Evolutionary conservation across 768 basidiomycete genomes (phyloP).

Genomic region (Mycena latifolia): DNA sequence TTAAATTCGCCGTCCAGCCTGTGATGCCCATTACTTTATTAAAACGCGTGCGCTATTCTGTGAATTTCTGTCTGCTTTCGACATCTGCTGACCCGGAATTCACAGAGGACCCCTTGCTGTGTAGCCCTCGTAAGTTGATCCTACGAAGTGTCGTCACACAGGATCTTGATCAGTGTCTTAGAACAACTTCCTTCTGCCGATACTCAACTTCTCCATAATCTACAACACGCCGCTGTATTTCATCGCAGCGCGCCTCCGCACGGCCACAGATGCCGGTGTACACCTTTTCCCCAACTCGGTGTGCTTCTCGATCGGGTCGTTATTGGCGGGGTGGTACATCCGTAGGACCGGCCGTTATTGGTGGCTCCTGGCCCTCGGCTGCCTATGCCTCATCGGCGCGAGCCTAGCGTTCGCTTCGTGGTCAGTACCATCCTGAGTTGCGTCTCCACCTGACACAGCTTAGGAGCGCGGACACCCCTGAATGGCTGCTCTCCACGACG

Average conservation of each 20-base stretch:
- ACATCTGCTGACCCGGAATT: slow-evolving; percentile 34
- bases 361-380: slow-evolving; percentile 26
- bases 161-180: neutral
- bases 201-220: slow-evolving; percentile 50
- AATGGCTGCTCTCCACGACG: slow-evolving; percentile 34
- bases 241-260: slow-evolving; percentile 65
- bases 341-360: slow-evolving; percentile 37
- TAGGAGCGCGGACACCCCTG: slow-evolving; percentile 33
- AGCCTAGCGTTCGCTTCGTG: slow-evolving; percentile 26
- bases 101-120: slow-evolving; percentile 63
- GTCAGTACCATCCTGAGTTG: neutral
- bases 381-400: slow-evolving; percentile 24
- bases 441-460: neutral
- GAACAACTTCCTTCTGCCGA: slow-evolving; percentile 26
- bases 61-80: slow-evolving; percentile 50
- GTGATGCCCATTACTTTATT: slow-evolving; percentile 67
- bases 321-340: slow-evolving; percentile 72
- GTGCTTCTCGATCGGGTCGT: slow-evolving; percentile 70
- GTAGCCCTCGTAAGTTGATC: slow-evolving; percentile 33
- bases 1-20: slow-evolving; percentile 67
- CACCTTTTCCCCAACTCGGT: slow-evolving; percentile 79
- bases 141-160: neutral
- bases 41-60: slow-evolving; percentile 39
- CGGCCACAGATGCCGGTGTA: slow-evolving; percentile 67
- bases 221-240: slow-evolving; percentile 79